Base-by-base conservation (phyloP, 1,284 basidiomycete species). In the Gymnopus androsaceus region DNA sequence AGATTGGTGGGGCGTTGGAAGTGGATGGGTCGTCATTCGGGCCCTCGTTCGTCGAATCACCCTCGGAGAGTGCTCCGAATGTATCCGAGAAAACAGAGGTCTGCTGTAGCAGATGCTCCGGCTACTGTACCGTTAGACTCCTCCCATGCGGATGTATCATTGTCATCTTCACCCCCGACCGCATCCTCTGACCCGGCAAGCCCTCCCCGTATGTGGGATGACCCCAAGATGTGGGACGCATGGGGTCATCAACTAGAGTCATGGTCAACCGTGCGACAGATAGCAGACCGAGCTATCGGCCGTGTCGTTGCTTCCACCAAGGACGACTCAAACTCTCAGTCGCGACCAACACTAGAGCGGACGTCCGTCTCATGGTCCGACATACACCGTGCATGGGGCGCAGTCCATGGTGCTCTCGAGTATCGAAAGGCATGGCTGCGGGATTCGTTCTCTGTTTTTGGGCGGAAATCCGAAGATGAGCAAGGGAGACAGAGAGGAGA, bases 231-330 rank as follows among this genome's bases (percentile, higher is more conserved):
- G 78, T 87, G 87, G 86, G 78, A 85, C 44, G 80, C 85, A 51
- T 90, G 91, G 90, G 88, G 87, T 2, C 76, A 80, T 53, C 75
- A 72, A 51, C 66, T 92, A 40, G 84, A 88, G 66, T 63, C 78
- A 19, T 90, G 91, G 90, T 64, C 79, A 14, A 79, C 77, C 49
- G 84, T 90, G 41, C 80, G 83, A 57, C 81, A 83, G 59, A 82
- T 90, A 63, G 87, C 89, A 45, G 87, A 92, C 70, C 77, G 83
- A 61, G 85, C 87, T 30, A 77, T 91, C 14, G 90, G 89, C 19
- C 80, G 76, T 55, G 81, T 85, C 11, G 74, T 90, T 59, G 79
- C 81, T 12, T 51, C 68, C 28, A 58, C 60, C 1, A 59, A 60
- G 37, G 46, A n/a, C 58, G 15, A 61, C 62, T 17, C 69, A 72